A percentile compares a stretch with the other conserved stretches of the same genome.
Conservation (phyloP, 1,284 basidiomycete genomes). For the Xerocomus amazonicus region DNA sequence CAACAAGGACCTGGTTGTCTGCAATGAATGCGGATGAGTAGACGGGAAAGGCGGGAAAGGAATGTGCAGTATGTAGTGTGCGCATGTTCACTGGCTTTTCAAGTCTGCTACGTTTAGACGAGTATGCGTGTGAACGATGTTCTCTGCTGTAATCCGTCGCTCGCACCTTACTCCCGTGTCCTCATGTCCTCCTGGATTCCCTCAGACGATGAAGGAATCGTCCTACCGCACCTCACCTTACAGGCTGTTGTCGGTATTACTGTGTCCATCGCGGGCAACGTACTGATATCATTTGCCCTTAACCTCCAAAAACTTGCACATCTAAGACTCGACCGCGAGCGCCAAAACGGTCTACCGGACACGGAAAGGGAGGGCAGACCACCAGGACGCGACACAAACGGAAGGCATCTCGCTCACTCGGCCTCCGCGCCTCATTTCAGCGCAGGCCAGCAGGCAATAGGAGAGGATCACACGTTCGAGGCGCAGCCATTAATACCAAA, state of each 20-base stretch:
- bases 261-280: constrained; percentile 81
- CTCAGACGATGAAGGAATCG: constrained; percentile 32
- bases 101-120: neutral
- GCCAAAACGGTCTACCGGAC: constrained; percentile 15
- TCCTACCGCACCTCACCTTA: constrained; percentile 55
- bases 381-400: neutral
- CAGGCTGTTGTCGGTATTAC: constrained; percentile 76
- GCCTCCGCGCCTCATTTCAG: constrained; percentile 2
- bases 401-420: constrained; percentile 3
- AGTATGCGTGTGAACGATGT: constrained; percentile 14
- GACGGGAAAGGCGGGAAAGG: constrained; percentile 77
- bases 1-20: constrained; percentile 72
- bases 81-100: too few species aligned
- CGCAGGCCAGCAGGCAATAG: constrained; percentile 11
- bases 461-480: constrained; percentile 16
- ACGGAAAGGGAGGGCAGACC: constrained; percentile 15
- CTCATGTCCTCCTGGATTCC: constrained; percentile 22
- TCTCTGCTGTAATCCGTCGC: constrained; percentile 1
- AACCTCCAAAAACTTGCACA: constrained; percentile 93
- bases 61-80: constrained; percentile 73
- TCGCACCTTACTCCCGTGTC: neutral
- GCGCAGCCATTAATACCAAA: constrained; percentile 30
- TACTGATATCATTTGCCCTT: constrained; percentile 87
- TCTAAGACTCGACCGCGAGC: constrained; percentile 55
- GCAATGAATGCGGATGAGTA: constrained; percentile 85